Evolutionary conservation across 2,329 filamentous ascomycete genomes (phyloP), one percentile per base, ranked within the genome.

Genomic region (Juglanconis juglandina): DNA sequence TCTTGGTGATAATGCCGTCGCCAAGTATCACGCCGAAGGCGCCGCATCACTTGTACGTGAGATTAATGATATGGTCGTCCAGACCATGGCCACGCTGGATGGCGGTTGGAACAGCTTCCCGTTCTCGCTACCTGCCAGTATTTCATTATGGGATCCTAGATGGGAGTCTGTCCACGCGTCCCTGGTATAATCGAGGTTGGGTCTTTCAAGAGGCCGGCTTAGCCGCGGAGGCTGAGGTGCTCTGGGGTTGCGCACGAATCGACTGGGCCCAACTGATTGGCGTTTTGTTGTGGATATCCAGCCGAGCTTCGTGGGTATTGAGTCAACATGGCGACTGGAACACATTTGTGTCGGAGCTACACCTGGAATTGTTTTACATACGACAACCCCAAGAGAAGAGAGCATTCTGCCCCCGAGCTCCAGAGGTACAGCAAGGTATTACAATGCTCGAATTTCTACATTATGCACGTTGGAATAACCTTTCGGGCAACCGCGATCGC

Each of bases 131-230:
- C 44, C 8, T 13, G 3, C 11, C 6, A 32, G 24, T 4, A 11
- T 41, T 46, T 24, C 4, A 32, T 33, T 41, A 11, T 10, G 14
- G 3, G 41, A 47, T 14, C 2, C 2, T 2, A 52, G 58, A n/a
- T 58, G 49, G 56, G 2, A 13, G 14, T 17, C 50, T 58, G 14
- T 3, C 35, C 11, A 0, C 8, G 5, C 13, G 1, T 1, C 33
- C 17, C 9, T 60, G 53, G 58, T 60, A 56, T 37, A 0, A 2
- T 0, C 37, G 58, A 10, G 52, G 47, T 10, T 60, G 58, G 58
- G 58, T 60, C 4, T 11, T 60, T 3, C 58, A 60, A 34, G 53
- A 60, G 30, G 58, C 42, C 37, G 48, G n/a, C 7, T 32, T 58
- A 6, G 56, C 39, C 17, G 6, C 1, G 1, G 34, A 58, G 5